phyloP scores from a whole-genome alignment of 2,329 filamentous ascomycete species.

The Aspergillus phoenicis region DNA sequence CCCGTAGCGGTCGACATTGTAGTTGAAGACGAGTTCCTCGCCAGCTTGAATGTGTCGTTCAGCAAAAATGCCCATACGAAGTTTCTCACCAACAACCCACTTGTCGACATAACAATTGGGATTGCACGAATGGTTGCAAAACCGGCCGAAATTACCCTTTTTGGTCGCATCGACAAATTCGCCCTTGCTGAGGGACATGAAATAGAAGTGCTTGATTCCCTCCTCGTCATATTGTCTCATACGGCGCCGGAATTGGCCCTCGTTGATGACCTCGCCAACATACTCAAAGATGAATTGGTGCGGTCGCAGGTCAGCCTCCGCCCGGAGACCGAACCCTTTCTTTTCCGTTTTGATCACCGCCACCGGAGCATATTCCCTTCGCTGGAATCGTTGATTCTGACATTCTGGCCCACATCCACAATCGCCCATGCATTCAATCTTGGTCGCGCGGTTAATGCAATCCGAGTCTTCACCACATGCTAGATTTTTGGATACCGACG shows the following conservation, averaged over 20 bases:
- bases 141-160: conserved; percentile 91
- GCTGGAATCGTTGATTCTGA: conserved; percentile 93
- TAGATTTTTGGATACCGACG: conserved; percentile 62
- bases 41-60: conserved; percentile 80
- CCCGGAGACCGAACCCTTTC: conserved; percentile 90
- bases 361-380: conserved; percentile 84
- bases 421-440: conserved; percentile 90
- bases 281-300: conserved; percentile 98
- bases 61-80: conserved; percentile 98
- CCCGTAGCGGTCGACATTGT: conserved; percentile 98
- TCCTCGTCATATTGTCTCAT: conserved; percentile 94
- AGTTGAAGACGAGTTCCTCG: conserved; percentile 97
- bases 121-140: conserved; percentile 99
- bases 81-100: conserved; percentile 95
- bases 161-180: conserved; percentile 98
- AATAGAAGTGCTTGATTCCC: conserved; percentile 99
- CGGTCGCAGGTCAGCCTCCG: conserved; percentile 73
- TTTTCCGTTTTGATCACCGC: conserved; percentile 97
- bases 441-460: conserved; percentile 97
- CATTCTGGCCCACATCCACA: conserved; percentile 86
- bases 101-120: conserved; percentile 99
- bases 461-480: conserved; percentile 96
- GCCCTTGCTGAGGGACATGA: conserved; percentile 96
- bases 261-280: conserved; percentile 96
- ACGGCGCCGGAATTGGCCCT: conserved; percentile 81